These are phyloP conservation scores for Neopestalotiopsis sp. DNA, from an alignment of 2,329 filamentous ascomycete genomes.

Conservation along the genomic window DNA sequence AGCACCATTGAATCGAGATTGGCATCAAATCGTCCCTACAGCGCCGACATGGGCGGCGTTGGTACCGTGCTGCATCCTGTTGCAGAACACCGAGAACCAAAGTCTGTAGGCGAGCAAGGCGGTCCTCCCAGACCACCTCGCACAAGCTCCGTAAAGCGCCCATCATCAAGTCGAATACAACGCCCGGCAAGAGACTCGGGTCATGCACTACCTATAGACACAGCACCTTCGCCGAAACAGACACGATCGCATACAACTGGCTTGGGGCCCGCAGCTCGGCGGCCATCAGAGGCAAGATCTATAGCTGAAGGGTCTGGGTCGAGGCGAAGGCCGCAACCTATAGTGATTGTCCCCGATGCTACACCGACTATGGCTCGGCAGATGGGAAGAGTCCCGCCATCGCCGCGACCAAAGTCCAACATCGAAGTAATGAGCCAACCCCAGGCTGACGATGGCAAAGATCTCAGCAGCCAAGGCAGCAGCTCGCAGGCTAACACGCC, in stretches of 20 bases:
- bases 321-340: not conserved
- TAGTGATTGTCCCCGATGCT: not conserved
- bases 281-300: not conserved
- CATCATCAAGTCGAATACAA: not conserved
- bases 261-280: not conserved
- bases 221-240: not conserved
- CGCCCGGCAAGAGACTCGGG: not conserved
- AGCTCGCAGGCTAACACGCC: not conserved
- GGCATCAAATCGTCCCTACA: constrained; percentile 22
- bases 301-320: not conserved
- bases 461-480: not conserved
- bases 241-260: not conserved
- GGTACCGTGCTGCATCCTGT: constrained; percentile 42
- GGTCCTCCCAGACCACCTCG: not conserved
- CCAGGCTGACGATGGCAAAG: not conserved
- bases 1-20: constrained; percentile 26
- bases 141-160: not conserved
- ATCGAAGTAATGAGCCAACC: not conserved
- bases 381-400: not conserved
- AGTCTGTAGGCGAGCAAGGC: not conserved
- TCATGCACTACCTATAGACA: not conserved
- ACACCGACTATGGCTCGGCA: not conserved
- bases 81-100: constrained; percentile 41
- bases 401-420: not conserved
- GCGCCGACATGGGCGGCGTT: constrained; percentile 23